Evolutionary conservation across 78 protist genomes (phyloP).

Genomic region (Dictyostelium citrinum): DNA sequence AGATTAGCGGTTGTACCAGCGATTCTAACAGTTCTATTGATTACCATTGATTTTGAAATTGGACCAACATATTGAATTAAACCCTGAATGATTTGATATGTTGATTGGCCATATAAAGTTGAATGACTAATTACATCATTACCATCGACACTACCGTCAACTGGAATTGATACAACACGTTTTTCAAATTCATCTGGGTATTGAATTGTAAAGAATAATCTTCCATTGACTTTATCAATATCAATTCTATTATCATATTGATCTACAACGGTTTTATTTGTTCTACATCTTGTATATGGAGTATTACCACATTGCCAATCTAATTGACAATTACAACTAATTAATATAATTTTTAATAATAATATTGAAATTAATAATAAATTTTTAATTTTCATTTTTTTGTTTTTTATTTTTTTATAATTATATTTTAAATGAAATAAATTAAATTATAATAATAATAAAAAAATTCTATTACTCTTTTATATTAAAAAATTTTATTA

Average conservation of each 20-base stretch:
- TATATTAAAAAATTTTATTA: too few species aligned
- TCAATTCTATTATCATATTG: neutral
- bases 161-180: neutral
- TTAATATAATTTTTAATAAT: neutral
- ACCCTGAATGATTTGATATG: neutral
- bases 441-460: too few species aligned
- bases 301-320: neutral
- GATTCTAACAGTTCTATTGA: neutral
- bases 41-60: neutral
- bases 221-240: neutral
- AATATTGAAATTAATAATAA: neutral
- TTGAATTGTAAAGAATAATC: neutral
- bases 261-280: neutral
- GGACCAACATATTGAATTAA: neutral
- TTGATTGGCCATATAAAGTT: neutral
- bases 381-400: neutral
- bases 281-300: neutral
- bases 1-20: neutral
- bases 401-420: neutral
- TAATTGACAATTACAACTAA: neutral
- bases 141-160: neutral
- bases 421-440: too few species aligned
- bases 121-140: neutral
- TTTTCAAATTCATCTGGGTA: conserved; percentile 1
- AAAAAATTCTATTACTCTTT: too few species aligned